Evolutionary conservation across 495 filamentous ascomycete genomes (phyloP).

Genomic region (Chaetomium fimeti): DNA sequence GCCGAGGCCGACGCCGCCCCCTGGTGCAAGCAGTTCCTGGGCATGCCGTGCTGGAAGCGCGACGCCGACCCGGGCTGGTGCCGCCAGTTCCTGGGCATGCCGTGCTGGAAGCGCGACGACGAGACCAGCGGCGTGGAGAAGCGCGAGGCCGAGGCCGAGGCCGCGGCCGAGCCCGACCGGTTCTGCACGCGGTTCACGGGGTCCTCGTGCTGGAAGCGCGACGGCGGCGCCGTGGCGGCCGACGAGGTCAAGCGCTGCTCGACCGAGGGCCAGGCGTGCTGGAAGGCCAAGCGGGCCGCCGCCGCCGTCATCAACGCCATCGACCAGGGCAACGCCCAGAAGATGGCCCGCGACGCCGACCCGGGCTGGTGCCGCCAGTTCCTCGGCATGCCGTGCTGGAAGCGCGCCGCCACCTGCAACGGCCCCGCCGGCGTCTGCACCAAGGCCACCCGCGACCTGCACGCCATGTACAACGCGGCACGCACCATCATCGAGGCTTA

Average conservation of each 20-base stretch:
- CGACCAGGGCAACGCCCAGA: conserved; percentile 26
- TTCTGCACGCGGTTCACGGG: conserved; percentile 19
- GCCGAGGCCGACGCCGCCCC: conserved; percentile 2
- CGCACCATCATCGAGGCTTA: conserved; percentile 36
- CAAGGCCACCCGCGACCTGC: conserved; percentile 40
- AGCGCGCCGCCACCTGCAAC: conserved; percentile 34
- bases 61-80: conserved; percentile 27
- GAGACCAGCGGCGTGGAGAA: conserved; percentile 3
- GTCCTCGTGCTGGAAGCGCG: conserved; percentile 21
- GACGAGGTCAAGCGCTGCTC: conserved; percentile 32
- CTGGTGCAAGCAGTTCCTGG: conserved; percentile 22
- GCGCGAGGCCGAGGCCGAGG: conserved; percentile 13
- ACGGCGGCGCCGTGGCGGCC: conserved; percentile 12
- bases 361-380: conserved; percentile 18
- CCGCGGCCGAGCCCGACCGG: conserved; percentile 1
- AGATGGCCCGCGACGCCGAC: conserved; percentile 20
- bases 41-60: conserved; percentile 36
- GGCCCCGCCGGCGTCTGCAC: conserved; percentile 34
- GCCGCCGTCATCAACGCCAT: conserved; percentile 37
- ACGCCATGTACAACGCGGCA: conserved; percentile 37
- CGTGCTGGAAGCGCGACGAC: conserved; percentile 33
- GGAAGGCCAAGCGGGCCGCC: conserved; percentile 38
- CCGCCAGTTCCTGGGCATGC: conserved; percentile 24
- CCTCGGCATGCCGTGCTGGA: conserved; percentile 22
- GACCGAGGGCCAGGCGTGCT: conserved; percentile 35